Evolutionary conservation across 768 basidiomycete species (phyloP), one percentile per base, ranked within the genome.

Genomic region (Pseudohyphozyma bogoriensis): DNA sequence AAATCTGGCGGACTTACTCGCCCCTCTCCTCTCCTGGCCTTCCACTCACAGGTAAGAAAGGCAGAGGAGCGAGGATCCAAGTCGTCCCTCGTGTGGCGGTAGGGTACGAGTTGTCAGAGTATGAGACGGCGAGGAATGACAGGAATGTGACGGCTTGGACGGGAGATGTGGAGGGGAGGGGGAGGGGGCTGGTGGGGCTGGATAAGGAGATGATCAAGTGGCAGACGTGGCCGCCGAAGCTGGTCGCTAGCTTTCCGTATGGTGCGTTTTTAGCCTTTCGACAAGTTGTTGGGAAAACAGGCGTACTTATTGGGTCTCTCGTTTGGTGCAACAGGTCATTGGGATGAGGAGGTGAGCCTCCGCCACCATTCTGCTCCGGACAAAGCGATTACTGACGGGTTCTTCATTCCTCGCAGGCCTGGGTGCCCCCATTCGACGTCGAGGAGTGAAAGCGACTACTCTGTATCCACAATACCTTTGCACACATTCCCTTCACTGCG

Each of bases 101-200:
- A 16, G 58, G 58, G 26, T 52, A 58, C 15, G 15, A 12, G 42
- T 39, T 52, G 20, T 24, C 8, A 2, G 58, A 58, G 42, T 52
- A 58, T 22, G 50, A 58, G 24, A 20, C 7, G 51, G 51, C 58
- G 37, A 22, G 58, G 32, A 16, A 37, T 50, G 58, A 58, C 13
- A 24, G 51, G 22, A 52, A 52, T 31, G 45, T 51, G 32, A 52
- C 58, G 51, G 50, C 58, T 32, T 52, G 51, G n/a, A n/a, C n/a
- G n/a, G n/a, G n/a, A n/a, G n/a, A n/a, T 20, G 58, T 52, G 58
- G 26, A 42, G 18, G n/a, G n/a, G n/a, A 51, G 58, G 24, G n/a
- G 22, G 55, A 35, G 49, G 55, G 28, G 16, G 24, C 20, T 9
- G 12, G 45, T 18, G 45, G 32, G 5, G 42, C 18, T 44, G 42